Evolutionary conservation across 306 rosid species (phyloP).

Genomic region (Trifolium subterraneum): DNA sequence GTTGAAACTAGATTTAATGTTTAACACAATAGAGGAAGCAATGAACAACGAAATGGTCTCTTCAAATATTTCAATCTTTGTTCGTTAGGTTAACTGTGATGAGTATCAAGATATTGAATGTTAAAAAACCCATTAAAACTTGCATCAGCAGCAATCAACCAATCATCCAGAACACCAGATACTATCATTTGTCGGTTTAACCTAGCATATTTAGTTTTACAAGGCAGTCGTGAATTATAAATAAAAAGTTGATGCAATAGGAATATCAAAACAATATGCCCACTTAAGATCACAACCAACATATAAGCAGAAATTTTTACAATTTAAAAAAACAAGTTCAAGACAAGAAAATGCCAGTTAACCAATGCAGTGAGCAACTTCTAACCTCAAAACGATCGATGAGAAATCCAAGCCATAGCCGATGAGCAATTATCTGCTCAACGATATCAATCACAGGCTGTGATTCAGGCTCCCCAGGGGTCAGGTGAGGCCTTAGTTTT

Average conservation of each 20-base stretch:
- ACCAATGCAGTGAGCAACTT: constrained; percentile 39
- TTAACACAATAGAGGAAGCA: constrained; percentile 14
- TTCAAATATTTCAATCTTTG: constrained; percentile 18
- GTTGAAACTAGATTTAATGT: constrained; percentile 38
- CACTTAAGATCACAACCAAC: constrained; percentile 10
- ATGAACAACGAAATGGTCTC: constrained; percentile 9
- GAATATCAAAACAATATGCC: constrained; percentile 31
- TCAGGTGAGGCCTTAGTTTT: constrained; percentile 86
- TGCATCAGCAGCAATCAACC: constrained; percentile 13
- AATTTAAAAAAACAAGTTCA: constrained; percentile 17
- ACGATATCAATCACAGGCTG: constrained; percentile 75
- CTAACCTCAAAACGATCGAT: constrained; percentile 99
- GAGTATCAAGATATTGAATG: constrained; percentile 20
- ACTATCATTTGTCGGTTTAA: constrained; percentile 12
- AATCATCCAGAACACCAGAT: constrained; percentile 32
- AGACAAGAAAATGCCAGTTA: constrained; percentile 26
- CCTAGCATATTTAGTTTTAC: constrained; percentile 13
- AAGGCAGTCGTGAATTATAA: neutral
- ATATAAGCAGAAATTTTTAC: constrained; percentile 2
- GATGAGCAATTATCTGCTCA: constrained; percentile 92
- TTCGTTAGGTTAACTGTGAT: constrained; percentile 9
- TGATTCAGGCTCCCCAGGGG: constrained; percentile 89
- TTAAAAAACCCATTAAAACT: neutral
- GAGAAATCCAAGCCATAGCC: constrained; percentile 95
- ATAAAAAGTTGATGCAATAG: neutral